Percentiles rank a stretch among this genome's conserved stretches.
Evolutionary conservation across 768 basidiomycete species (phyloP).

Genomic region (Phlebiopsis gigantea): DNA sequence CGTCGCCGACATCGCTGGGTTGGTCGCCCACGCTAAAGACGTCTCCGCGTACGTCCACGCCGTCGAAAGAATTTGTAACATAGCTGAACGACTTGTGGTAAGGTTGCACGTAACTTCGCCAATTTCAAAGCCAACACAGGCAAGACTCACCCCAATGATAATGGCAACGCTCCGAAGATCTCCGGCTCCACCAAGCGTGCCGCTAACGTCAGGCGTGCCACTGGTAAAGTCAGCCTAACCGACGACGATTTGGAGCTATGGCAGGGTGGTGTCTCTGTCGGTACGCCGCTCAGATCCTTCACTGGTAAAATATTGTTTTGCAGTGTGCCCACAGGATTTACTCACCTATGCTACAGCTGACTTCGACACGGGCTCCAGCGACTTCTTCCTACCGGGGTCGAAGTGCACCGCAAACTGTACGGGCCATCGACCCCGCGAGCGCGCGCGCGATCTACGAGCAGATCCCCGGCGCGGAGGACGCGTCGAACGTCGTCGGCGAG

Average conservation of each 20-base stretch:
- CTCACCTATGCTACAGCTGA: slow-evolving; percentile 23
- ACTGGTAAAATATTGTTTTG: neutral
- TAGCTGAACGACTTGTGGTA: neutral
- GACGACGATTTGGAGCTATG: slow-evolving; percentile 28
- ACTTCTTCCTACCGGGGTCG: slow-evolving; percentile 31
- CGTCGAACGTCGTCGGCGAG: slow-evolving; percentile 8
- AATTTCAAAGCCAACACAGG: slow-evolving; percentile 8
- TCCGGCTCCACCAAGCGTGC: neutral
- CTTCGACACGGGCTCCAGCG: slow-evolving; percentile 32
- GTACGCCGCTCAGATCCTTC: slow-evolving; percentile 30
- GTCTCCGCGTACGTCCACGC: neutral
- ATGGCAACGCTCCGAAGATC: neutral
- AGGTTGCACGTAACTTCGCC: slow-evolving; percentile 5
- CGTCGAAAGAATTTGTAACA: neutral
- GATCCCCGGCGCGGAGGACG: slow-evolving; percentile 22
- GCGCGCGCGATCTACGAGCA: slow-evolving; percentile 20
- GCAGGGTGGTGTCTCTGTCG: slow-evolving; percentile 33
- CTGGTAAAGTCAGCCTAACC: slow-evolving; percentile 13
- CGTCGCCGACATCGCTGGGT: neutral
- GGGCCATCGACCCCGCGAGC: slow-evolving; percentile 22
- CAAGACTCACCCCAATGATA: slow-evolving; percentile 4
- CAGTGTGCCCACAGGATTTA: neutral
- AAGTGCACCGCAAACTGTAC: slow-evolving; percentile 12
- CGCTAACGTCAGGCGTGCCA: neutral
- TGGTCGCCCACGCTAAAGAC: neutral